Conservation (phyloP, 352 stramenopile species). For the Thraustochytrium striatum region DNA sequence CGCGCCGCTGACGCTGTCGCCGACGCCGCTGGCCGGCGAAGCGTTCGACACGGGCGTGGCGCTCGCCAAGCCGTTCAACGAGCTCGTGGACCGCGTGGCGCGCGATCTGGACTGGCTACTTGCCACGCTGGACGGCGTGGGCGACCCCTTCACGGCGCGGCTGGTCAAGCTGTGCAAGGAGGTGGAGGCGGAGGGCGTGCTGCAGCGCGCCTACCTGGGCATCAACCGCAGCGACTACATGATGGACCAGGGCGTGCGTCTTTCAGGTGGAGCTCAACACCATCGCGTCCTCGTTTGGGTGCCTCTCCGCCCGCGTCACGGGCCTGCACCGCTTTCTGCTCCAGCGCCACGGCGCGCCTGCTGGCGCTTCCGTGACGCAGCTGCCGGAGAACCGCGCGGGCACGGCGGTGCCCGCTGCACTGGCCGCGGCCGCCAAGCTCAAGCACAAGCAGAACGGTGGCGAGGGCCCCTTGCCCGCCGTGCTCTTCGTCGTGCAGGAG, state of each 20-base stretch:
- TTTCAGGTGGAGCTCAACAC: conserved; percentile 96
- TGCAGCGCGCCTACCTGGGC: conserved; percentile 72
- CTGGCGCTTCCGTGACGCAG: conserved; percentile 40
- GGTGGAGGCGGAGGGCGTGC: conserved; percentile 65
- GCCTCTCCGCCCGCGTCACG: conserved; percentile 83
- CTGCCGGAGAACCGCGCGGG: conserved; percentile 60
- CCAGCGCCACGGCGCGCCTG: neutral
- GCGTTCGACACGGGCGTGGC: conserved; percentile 5
- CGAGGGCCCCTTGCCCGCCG: conserved; percentile 57
- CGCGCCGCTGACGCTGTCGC: conserved; percentile 38
- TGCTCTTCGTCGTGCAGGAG: conserved; percentile 84
- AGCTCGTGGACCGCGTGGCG: conserved; percentile 30
- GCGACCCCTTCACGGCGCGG: conserved; percentile 72
- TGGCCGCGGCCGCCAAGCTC: conserved; percentile 27
- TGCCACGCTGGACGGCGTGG: conserved; percentile 9
- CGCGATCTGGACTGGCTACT: conserved; percentile 41
- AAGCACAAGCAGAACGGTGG: conserved; percentile 53
- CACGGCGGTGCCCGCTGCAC: conserved; percentile 55
- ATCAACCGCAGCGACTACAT: conserved; percentile 91
- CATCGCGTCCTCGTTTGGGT: conserved; percentile 94
- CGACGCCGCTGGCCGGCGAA: conserved; percentile 18
- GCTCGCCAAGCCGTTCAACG: conserved; percentile 32
- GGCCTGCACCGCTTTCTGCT: conserved; percentile 76
- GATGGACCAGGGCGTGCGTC: conserved; percentile 69
- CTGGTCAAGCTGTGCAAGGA: conserved; percentile 71